A percentile compares a stretch with the other conserved stretches of the same genome.
phyloP scores from a whole-genome alignment of 2,329 filamentous ascomycete species.

The Fusarium brevicatenulatum region DNA sequence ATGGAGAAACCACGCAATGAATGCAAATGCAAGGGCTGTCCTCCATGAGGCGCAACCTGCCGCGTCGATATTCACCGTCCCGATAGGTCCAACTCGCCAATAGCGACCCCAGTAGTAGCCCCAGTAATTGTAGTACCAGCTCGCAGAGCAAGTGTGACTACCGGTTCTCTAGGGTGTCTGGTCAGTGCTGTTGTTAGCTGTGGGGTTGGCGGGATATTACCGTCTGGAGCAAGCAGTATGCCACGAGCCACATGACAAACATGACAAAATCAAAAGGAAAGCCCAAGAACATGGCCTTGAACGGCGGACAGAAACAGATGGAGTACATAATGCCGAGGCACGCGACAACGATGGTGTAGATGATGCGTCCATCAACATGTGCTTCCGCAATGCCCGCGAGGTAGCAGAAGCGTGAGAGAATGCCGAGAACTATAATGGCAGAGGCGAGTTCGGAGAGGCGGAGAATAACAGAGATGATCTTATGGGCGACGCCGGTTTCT shows the following conservation, averaged over 20 bases:
- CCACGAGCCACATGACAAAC: conserved; percentile 12
- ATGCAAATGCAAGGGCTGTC: not conserved
- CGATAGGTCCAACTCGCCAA: not conserved
- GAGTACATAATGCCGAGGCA: not conserved
- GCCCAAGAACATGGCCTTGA: not conserved
- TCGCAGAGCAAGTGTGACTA: not conserved
- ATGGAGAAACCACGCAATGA: conserved; percentile 8
- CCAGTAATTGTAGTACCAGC: not conserved
- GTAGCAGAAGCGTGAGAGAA: not conserved
- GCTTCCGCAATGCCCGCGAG: not conserved
- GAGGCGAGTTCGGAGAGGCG: not conserved
- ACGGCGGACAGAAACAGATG: not conserved
- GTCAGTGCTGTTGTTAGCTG: not conserved
- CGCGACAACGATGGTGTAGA: not conserved
- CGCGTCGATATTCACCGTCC: not conserved
- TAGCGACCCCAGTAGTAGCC: conserved; percentile 4
- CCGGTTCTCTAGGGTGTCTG: not conserved
- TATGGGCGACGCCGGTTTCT: not conserved
- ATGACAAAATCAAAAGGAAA: conserved; percentile 2
- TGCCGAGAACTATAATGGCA: not conserved
- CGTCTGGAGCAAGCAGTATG: conserved; percentile 10
- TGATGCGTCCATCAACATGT: not conserved
- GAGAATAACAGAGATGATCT: not conserved
- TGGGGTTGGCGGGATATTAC: fast-evolving
- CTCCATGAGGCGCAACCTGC: not conserved